Percentiles rank a stretch among this genome's conserved stretches.
Evolutionary conservation across 164 flowering plant species (phyloP).

Genomic region (Aristolochia fimbriata): DNA sequence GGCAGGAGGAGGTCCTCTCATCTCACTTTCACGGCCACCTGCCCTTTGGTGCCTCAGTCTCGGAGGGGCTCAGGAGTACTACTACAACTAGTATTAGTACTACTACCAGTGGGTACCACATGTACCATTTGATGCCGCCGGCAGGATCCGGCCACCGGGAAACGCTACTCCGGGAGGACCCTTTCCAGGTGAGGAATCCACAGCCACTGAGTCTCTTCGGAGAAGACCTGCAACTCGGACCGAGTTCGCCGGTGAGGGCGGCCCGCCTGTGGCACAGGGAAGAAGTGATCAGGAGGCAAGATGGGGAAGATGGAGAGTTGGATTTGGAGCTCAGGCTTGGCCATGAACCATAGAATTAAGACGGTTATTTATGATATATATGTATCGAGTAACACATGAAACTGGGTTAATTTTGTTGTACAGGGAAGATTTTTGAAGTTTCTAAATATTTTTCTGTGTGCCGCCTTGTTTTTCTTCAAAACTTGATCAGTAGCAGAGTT

Average conservation of each 20-base stretch:
- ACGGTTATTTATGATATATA: too few species aligned
- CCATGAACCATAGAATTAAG: conserved; percentile 21
- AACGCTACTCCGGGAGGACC: conserved; percentile 2
- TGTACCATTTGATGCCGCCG: conserved; percentile 10
- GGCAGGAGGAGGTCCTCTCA: conserved; percentile 5
- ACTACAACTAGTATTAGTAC: not conserved
- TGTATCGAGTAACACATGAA: too few species aligned
- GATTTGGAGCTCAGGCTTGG: conserved; percentile 65
- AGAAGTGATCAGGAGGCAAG: conserved; percentile 6
- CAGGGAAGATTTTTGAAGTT: too few species aligned
- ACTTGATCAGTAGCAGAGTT: too few species aligned
- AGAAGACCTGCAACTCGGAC: conserved; percentile 17
- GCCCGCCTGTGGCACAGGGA: not conserved
- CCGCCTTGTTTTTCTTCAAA: too few species aligned
- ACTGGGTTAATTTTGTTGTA: too few species aligned
- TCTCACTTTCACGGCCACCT: conserved; percentile 9
- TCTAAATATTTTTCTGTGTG: too few species aligned
- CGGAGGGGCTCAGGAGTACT: conserved; percentile 7
- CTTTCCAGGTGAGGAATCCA: not conserved
- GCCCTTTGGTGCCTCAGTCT: conserved; percentile 1
- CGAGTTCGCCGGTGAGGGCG: conserved; percentile 10
- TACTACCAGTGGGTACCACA: conserved; percentile 8
- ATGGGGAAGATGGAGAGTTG: conserved; percentile 19
- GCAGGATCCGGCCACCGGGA: conserved; percentile 2
- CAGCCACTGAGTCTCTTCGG: conserved; percentile 8